Evolutionary conservation across 2,329 filamentous ascomycete species (phyloP).

Genomic region (Neoascochyta sp.): DNA sequence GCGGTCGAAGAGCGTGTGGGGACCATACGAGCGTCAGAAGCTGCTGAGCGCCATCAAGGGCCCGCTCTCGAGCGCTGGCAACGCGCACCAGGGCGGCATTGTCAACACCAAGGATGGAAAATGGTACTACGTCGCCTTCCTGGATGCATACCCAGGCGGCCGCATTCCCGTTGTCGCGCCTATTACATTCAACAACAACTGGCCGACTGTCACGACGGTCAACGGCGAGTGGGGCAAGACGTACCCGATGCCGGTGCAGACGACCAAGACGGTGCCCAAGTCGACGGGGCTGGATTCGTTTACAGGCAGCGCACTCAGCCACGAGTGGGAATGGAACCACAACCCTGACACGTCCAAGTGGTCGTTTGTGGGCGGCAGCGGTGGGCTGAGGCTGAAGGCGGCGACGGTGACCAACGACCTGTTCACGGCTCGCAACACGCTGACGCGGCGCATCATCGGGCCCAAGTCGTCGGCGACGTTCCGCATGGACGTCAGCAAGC

Average conservation of each 20-base stretch:
- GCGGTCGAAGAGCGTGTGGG: conserved; percentile 50
- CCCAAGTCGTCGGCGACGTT: conserved; percentile 49
- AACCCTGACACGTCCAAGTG: conserved; percentile 54
- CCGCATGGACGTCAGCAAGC: conserved; percentile 47
- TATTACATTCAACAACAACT: conserved; percentile 51
- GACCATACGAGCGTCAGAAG: conserved; percentile 50
- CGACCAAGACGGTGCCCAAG: conserved; percentile 26
- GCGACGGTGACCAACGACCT: conserved; percentile 53
- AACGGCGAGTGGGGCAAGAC: conserved; percentile 49
- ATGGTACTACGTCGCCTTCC: conserved; percentile 60
- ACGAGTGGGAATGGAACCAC: conserved; percentile 61
- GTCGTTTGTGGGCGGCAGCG: conserved; percentile 41
- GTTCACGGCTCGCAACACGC: conserved; percentile 41
- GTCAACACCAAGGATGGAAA: conserved; percentile 51
- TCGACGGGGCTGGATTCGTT: conserved; percentile 49
- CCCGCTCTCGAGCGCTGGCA: conserved; percentile 46
- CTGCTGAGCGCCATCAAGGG: conserved; percentile 44
- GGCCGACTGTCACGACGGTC: conserved; percentile 44
- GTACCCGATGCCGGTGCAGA: conserved; percentile 40
- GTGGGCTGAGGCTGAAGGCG: conserved; percentile 45
- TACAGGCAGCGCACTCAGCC: conserved; percentile 39
- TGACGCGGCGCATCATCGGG: conserved; percentile 43
- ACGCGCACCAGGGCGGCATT: conserved; percentile 55
- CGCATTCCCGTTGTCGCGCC: conserved; percentile 57
- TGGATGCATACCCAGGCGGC: conserved; percentile 54